Evolutionary conservation across 371 early-diverging fungal species (phyloP).

Genomic region (Lichtheimia ornata): DNA sequence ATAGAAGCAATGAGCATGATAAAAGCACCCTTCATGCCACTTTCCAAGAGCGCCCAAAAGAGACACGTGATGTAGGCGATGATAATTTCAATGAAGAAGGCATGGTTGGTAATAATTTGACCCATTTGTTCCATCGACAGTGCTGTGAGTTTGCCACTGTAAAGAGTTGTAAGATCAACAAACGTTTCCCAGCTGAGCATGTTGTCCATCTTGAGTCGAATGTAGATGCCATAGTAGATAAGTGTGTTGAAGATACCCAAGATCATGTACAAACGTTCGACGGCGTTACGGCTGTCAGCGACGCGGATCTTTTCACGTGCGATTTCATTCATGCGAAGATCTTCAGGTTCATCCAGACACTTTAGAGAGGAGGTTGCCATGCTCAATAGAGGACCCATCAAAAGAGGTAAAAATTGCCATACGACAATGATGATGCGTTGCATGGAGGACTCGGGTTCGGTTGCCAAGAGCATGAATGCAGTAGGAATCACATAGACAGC

Average conservation of each 20-base stretch:
- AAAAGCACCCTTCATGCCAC: slow-evolving; percentile 2
- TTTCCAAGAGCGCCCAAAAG: slow-evolving; percentile 12
- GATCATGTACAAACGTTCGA: slow-evolving; percentile 18
- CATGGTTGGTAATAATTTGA: slow-evolving; percentile 8
- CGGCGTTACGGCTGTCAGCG: slow-evolving; percentile 16
- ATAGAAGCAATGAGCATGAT: slow-evolving; percentile 6
- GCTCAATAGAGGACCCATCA: neutral
- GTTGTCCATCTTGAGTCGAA: slow-evolving; percentile 10
- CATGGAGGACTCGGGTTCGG: neutral
- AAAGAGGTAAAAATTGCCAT: slow-evolving; percentile 20
- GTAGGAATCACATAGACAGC: slow-evolving; percentile 17
- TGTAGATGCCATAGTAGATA: slow-evolving; percentile 16
- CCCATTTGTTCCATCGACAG: slow-evolving; percentile 8
- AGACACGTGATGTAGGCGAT: neutral
- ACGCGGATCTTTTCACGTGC: slow-evolving; percentile 8
- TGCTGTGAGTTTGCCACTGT: neutral
- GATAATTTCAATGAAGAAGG: slow-evolving; percentile 9
- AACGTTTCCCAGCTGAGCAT: slow-evolving; percentile 8
- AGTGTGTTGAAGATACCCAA: slow-evolving; percentile 12
- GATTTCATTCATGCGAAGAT: slow-evolving; percentile 10
- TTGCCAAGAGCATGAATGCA: neutral
- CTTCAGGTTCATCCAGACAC: slow-evolving; percentile 9
- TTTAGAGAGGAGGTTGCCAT: neutral
- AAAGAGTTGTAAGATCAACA: slow-evolving; percentile 3
- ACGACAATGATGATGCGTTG: slow-evolving; percentile 5